Conservation (phyloP, 139 green algal genomes). For the Micromonas commoda region DNA sequence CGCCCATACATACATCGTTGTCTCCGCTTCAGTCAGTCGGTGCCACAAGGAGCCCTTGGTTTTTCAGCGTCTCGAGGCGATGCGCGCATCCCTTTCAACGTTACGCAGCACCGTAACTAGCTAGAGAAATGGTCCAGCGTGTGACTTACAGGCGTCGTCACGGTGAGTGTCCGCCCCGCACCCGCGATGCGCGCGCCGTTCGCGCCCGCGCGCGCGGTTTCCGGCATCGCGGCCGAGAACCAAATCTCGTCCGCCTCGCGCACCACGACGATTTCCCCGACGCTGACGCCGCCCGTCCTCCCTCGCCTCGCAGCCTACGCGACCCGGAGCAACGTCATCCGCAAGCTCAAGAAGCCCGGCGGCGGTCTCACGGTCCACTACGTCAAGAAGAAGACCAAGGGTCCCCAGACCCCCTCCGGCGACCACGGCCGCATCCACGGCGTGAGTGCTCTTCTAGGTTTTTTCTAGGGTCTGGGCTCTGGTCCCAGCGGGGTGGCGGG, state of each 20-base stretch:
- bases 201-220: neutral
- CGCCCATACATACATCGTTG: no score
- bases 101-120: no score
- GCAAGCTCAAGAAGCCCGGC: slow-evolving; percentile 87
- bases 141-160: slow-evolving; percentile 38
- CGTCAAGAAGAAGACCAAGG: slow-evolving; percentile 75
- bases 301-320: slow-evolving; percentile 61
- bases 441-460: neutral
- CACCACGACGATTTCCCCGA: no score
- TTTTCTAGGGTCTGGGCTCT: slow-evolving; percentile 41
- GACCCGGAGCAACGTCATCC: slow-evolving; percentile 84
- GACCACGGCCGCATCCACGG: slow-evolving; percentile 17
- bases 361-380: slow-evolving; percentile 85
- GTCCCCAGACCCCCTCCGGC: slow-evolving; percentile 45
- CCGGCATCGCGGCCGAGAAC: no score
- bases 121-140: slow-evolving; percentile 37
- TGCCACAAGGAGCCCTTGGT: no score
- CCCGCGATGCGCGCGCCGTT: neutral
- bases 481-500: neutral
- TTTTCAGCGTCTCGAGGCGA: no score
- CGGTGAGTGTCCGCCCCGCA: neutral
- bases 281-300: neutral
- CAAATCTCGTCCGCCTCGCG: no score
- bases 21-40: no score
- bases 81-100: no score